Evolutionary conservation across 495 filamentous ascomycete species (phyloP), one percentile per base, ranked within the genome.

Genomic region (Penicillium subrubescens): DNA sequence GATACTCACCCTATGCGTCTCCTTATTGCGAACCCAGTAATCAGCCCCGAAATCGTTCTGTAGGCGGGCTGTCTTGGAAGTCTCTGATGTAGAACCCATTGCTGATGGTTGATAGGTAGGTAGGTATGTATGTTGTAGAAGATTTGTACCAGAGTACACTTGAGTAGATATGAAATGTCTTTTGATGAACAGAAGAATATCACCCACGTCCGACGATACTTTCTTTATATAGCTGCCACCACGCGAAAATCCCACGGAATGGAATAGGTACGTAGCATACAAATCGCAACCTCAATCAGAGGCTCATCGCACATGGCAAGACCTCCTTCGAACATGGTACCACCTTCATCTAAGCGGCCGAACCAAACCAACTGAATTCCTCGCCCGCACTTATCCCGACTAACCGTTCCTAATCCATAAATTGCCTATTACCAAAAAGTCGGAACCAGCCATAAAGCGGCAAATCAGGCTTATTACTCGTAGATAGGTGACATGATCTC

Each of bases 1-100:
- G 29, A 12, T 3, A 73, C 73, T 6, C 69, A 79, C 77, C 2
- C 73, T 70, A 35, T 67, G 66, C 21, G 68, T 50, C 11, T 62
- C 50, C 0, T 51, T 48, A 14, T 70, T 64, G 41, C 73, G 71
- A 37, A 79, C 66, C 78, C 78, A 81, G 52, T 77, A 71, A 23
- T 81, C 77, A 3, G 77, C 71, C 34, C 78, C 78, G 61, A 70
- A 81, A 55, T 81, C 77, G 52, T 81, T 81, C 39, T 78, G 75
- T 6, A 73, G 70, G 57, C 73, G 77, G 54, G 73, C 65, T 10
- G 51, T 31, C 34, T 65, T 55, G 64, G 64, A 62, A 17, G 57
- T 8, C 33, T 62, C 64, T 15, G 60, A 19, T 27, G 57, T 3
- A 17, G 54, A 50, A 12, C 57, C 21, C 63, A 67, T 70, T 34